A percentile compares a stretch with the other conserved stretches of the same genome.
phyloP scores from a whole-genome alignment of 768 basidiomycete genomes.

The Cyclocybe cylindracea region DNA sequence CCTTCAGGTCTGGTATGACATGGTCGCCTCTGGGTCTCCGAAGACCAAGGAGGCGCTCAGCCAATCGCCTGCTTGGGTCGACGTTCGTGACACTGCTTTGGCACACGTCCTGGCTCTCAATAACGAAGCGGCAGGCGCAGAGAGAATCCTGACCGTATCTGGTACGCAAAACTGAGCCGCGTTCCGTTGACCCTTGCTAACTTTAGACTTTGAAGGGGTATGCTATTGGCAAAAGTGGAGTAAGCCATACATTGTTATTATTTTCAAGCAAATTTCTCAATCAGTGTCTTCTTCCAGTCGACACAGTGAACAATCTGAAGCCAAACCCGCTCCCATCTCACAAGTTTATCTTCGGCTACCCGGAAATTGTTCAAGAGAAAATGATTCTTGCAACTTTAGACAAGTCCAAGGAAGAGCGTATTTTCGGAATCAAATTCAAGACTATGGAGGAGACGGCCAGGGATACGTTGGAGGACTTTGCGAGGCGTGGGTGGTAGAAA shows the following conservation, averaged over 20 bases:
- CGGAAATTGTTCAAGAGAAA: conserved; percentile 19
- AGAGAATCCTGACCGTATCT: conserved; percentile 52
- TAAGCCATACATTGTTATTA: conserved; percentile 17
- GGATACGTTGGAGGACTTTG: conserved; percentile 33
- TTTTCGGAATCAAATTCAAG: conserved; percentile 32
- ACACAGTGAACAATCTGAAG: conserved; percentile 28
- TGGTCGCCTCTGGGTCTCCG: conserved; percentile 18
- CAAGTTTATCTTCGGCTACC: conserved; percentile 25
- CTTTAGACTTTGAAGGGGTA: conserved; percentile 12
- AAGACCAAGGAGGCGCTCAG: conserved; percentile 18
- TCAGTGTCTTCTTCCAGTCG: conserved; percentile 21
- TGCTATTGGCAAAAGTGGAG: conserved; percentile 39
- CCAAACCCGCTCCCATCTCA: conserved; percentile 22
- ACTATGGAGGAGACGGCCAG: conserved; percentile 28
- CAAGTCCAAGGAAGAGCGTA: conserved; percentile 24
- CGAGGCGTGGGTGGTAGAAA: conserved; percentile 29
- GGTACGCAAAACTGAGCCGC: conserved; percentile 19
- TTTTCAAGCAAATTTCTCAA: background rate
- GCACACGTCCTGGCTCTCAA: conserved; percentile 56
- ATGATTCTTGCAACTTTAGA: conserved; percentile 24
- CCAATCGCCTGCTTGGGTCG: conserved; percentile 34
- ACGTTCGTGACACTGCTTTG: conserved; percentile 57
- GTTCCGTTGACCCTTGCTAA: background rate
- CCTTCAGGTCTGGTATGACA: conserved; percentile 25
- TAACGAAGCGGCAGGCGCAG: conserved; percentile 49